phyloP scores from a whole-genome alignment of 306 rosid species.

The Coriaria nepalensis region DNA sequence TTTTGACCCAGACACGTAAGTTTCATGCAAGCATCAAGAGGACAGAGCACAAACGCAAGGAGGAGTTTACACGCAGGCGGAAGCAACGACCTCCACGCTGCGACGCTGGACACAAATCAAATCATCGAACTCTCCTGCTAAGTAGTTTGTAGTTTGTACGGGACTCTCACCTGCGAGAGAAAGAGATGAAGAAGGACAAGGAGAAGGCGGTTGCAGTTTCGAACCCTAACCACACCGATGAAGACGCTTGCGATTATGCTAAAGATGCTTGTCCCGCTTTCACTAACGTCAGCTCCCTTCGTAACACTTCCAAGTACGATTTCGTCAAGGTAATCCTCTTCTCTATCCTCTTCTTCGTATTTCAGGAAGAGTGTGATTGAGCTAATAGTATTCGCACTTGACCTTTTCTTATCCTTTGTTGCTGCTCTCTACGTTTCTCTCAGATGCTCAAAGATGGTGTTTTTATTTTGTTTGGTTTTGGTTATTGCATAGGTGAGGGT shows the following conservation, averaged over 20 bases:
- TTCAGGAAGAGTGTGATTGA: background rate
- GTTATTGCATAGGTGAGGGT: conserved; percentile 56
- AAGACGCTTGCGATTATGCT: conserved; percentile 11
- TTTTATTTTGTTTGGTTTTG: conserved; percentile 4
- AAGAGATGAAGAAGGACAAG: conserved; percentile 28
- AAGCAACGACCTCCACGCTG: no score
- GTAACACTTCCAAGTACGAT: conserved; percentile 84
- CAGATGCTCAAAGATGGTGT: background rate
- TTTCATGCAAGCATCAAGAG: no score
- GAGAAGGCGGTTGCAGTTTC: conserved; percentile 8
- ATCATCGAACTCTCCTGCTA: no score
- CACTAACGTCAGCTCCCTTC: conserved; percentile 41
- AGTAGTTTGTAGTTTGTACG: no score
- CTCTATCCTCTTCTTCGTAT: background rate
- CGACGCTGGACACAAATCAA: no score
- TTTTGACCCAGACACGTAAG: no score
- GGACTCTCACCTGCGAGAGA: no score
- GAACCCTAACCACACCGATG: conserved; percentile 19
- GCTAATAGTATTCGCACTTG: background rate
- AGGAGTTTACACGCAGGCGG: no score
- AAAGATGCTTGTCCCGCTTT: conserved; percentile 21
- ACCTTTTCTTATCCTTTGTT: conserved; percentile 1
- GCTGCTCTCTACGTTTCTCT: background rate
- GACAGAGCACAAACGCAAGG: no score
- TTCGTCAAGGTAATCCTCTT: conserved; percentile 54